Percentiles rank a stretch among this genome's conserved stretches.
Evolutionary conservation across 441 rosid species (phyloP).

Genomic region (Capsella rubella): DNA sequence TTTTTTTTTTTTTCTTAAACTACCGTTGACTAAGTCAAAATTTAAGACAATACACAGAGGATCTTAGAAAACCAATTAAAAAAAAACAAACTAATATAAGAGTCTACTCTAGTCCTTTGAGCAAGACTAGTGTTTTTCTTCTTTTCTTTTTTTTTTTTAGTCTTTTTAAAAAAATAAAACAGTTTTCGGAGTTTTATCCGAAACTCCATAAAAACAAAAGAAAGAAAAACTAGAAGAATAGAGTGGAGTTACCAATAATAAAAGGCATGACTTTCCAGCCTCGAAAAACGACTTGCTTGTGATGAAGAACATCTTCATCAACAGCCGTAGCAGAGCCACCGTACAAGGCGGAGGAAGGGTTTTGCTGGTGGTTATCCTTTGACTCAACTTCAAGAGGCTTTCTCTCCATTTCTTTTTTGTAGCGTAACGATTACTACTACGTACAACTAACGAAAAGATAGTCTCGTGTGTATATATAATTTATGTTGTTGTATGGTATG

Average conservation of each 20-base stretch:
- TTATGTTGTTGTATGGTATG: too few species aligned
- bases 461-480: background rate
- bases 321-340: conserved; percentile 44
- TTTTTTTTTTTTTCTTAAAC: background rate
- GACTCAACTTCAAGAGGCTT: conserved; percentile 45
- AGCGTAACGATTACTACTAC: background rate
- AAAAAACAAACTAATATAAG: conserved; percentile 21
- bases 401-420: conserved; percentile 39
- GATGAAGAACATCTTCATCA: conserved; percentile 31
- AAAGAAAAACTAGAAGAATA: background rate
- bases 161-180: background rate
- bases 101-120: background rate
- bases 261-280: conserved; percentile 79
- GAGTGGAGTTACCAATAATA: conserved; percentile 53
- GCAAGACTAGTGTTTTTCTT: conserved; percentile 25
- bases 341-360: conserved; percentile 35
- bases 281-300: conserved; percentile 48
- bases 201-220: background rate
- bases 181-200: background rate
- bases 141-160: background rate
- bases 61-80: background rate
- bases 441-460: background rate
- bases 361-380: conserved; percentile 19
- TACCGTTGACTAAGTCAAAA: conserved; percentile 33
- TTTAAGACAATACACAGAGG: conserved; percentile 19